Evolutionary conservation across 192 early-diverging fungal genomes (phyloP).

Genomic region (Backusella sp.): DNA sequence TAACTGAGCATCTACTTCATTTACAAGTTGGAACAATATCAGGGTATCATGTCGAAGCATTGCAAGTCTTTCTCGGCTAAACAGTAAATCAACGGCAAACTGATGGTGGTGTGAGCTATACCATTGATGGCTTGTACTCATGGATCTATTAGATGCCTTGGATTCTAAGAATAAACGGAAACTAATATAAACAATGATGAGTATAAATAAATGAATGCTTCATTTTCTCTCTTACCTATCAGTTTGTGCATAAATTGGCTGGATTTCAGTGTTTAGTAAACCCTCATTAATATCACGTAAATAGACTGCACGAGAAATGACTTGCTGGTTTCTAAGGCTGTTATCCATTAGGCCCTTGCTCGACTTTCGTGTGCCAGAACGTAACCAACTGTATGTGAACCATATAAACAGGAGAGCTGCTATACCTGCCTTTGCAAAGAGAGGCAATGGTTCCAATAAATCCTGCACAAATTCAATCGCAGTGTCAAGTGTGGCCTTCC

Average conservation of each 20-base stretch:
- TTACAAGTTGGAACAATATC: constrained; percentile 43
- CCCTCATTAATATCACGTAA: constrained; percentile 49
- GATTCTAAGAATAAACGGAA: constrained; percentile 38
- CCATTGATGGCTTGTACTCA: constrained; percentile 28
- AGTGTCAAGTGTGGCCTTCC: background rate
- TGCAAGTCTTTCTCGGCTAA: constrained; percentile 44
- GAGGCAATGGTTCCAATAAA: background rate
- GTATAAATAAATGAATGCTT: background rate
- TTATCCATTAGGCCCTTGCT: background rate
- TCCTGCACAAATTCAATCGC: background rate
- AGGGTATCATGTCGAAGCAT: constrained; percentile 48
- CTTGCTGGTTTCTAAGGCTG: constrained; percentile 12
- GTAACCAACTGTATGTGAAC: constrained; percentile 6
- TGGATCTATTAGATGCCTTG: background rate
- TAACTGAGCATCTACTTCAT: constrained; percentile 45
- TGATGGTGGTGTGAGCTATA: constrained; percentile 37
- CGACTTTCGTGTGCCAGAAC: background rate
- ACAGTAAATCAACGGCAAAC: constrained; percentile 42
- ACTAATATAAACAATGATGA: constrained; percentile 8
- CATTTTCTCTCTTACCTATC: constrained; percentile 11
- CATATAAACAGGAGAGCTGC: constrained; percentile 2
- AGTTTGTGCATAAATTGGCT: constrained; percentile 5
- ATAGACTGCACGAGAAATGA: constrained; percentile 44
- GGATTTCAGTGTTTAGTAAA: constrained; percentile 25
- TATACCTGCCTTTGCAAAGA: constrained; percentile 52